These are phyloP conservation scores for Clausena lansium DNA, from an alignment of 345 rosid species.

Conservation along the genomic window DNA sequence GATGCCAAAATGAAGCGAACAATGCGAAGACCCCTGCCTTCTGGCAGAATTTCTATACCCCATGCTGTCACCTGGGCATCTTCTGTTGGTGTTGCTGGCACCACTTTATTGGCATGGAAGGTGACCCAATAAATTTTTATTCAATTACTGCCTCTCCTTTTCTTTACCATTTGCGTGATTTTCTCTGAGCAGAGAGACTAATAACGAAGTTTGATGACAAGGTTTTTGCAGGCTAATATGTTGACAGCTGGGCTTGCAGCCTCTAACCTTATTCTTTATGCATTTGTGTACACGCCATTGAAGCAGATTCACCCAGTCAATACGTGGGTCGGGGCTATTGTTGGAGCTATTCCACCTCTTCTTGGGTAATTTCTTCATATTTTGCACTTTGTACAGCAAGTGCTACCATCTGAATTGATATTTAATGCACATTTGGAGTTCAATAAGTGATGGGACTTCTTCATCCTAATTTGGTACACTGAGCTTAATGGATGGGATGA, in stretches of 20 bases:
- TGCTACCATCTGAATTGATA: not conserved
- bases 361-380: constrained; percentile 86
- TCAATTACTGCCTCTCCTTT: constrained; percentile 18
- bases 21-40: constrained; percentile 77
- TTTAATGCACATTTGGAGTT: not conserved
- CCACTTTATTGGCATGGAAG: constrained; percentile 75
- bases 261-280: constrained; percentile 71
- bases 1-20: constrained; percentile 98
- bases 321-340: constrained; percentile 98
- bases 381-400: not conserved
- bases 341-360: constrained; percentile 97
- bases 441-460: not conserved
- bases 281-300: constrained; percentile 80
- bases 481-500: not conserved
- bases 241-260: constrained; percentile 87
- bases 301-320: constrained; percentile 97
- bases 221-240: constrained; percentile 92
- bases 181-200: constrained; percentile 23
- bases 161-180: not conserved
- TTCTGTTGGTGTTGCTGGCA: constrained; percentile 70
- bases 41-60: constrained; percentile 62
- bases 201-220: constrained; percentile 43
- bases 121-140: constrained; percentile 36
- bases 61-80: constrained; percentile 87
- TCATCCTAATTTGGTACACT: not conserved